Conservation (phyloP, 179 eudicot genomes). For the Beta corolliflora region DNA sequence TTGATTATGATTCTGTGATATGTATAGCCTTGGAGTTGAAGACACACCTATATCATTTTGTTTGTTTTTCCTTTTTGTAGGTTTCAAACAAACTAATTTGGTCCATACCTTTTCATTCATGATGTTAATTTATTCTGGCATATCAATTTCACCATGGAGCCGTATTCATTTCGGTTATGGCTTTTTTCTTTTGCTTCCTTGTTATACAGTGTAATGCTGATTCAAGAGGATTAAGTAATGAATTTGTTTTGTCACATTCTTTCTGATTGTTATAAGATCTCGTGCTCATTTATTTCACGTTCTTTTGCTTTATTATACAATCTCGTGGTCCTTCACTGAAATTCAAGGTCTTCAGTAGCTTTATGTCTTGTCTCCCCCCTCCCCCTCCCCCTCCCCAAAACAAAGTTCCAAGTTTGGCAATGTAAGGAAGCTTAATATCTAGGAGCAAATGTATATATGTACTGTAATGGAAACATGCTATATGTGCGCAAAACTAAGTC, state of each 20-base stretch:
- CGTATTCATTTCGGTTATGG: background rate
- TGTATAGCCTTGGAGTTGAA: background rate
- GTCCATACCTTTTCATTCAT: background rate
- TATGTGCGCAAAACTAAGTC: background rate
- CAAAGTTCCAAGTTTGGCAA: background rate
- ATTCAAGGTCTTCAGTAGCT: no score
- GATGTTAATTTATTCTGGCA: background rate
- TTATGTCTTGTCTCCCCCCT: no score
- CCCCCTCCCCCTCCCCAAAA: no score
- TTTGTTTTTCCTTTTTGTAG: background rate
- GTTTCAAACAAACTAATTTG: background rate
- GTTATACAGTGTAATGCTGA: no score
- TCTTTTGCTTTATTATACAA: no score
- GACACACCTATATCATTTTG: background rate
- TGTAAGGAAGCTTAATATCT: background rate
- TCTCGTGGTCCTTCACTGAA: no score
- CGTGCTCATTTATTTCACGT: no score
- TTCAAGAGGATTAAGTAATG: no score
- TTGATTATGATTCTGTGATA: background rate
- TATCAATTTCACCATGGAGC: background rate
- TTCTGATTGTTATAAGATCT: no score
- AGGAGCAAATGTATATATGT: no score
- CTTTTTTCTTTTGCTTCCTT: background rate
- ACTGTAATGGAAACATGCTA: background rate
- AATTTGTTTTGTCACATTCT: no score